Evolutionary conservation across 2,329 filamentous ascomycete species (phyloP).

Genomic region (Monosporascus cannonballus): DNA sequence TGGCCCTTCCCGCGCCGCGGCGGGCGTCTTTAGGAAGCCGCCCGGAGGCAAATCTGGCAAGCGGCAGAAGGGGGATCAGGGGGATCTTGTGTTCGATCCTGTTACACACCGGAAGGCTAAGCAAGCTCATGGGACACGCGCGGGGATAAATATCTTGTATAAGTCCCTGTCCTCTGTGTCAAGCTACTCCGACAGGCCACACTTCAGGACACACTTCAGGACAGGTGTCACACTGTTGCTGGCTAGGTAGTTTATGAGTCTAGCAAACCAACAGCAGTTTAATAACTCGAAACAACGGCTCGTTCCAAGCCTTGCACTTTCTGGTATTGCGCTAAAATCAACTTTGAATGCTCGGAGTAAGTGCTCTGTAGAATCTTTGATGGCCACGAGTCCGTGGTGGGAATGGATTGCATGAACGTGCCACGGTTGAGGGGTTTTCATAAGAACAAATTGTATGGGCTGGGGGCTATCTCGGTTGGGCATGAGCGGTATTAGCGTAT

Average conservation of each 20-base stretch:
- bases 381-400: slow-evolving; percentile 29
- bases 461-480: slow-evolving; percentile 31
- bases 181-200: slow-evolving; percentile 31
- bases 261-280: slow-evolving; percentile 22
- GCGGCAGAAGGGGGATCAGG: slow-evolving; percentile 48
- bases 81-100: slow-evolving; percentile 28
- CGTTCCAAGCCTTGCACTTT: slow-evolving; percentile 4
- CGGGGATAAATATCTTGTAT: too few relatives aligned
- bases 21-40: slow-evolving; percentile 48
- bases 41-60: slow-evolving; percentile 47
- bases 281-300: slow-evolving; percentile 29
- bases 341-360: slow-evolving; percentile 31
- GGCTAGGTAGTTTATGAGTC: slow-evolving; percentile 18
- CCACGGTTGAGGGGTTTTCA: slow-evolving; percentile 27
- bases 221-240: slow-evolving; percentile 28
- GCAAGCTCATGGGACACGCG: slow-evolving; percentile 7
- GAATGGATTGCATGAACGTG: slow-evolving; percentile 31
- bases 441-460: slow-evolving; percentile 32
- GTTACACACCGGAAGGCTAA: slow-evolving; percentile 22
- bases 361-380: slow-evolving; percentile 32
- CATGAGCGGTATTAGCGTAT: slow-evolving; percentile 33
- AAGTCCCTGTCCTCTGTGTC: too few relatives aligned
- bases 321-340: slow-evolving; percentile 28
- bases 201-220: slow-evolving; percentile 25
- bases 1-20: slow-evolving; percentile 34